phyloP scores from a whole-genome alignment of 139 green algal genomes.

The Closterium sp. region DNA sequence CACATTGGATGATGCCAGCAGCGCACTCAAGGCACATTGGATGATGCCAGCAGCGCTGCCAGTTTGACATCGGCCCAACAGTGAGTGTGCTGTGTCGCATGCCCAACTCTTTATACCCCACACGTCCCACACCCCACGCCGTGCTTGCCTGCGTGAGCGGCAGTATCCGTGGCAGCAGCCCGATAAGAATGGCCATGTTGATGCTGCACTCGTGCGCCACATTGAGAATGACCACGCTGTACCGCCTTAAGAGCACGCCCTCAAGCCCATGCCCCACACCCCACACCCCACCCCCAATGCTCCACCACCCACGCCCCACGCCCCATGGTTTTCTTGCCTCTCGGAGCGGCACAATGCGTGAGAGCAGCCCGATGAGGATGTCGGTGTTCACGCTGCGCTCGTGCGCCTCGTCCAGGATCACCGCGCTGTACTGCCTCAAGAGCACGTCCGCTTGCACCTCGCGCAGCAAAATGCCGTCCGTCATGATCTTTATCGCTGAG shows the following conservation, averaged over 20 bases:
- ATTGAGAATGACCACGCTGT: conserved; percentile 82
- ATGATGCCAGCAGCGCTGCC: background rate
- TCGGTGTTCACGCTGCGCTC: conserved; percentile 93
- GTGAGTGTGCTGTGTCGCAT: no score
- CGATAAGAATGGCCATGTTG: conserved; percentile 87
- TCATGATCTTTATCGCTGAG: conserved; percentile 90
- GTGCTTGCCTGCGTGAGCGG: no score
- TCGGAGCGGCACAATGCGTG: conserved; percentile 78
- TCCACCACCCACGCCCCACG: conserved; percentile 6
- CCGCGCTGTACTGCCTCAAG: conserved; percentile 55
- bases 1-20: no score
- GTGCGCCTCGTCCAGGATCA: conserved; percentile 95
- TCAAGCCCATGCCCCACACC: conserved; percentile 56
- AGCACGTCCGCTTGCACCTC: conserved; percentile 75
- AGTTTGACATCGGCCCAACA: no score
- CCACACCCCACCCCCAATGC: no score
- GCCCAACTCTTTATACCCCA: no score
- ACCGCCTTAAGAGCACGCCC: conserved; percentile 66
- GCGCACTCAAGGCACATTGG: background rate
- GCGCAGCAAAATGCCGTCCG: conserved; percentile 89
- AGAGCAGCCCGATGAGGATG: conserved; percentile 89
- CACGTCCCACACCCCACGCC: no score
- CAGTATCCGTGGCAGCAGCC: conserved; percentile 62
- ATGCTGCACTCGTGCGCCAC: conserved; percentile 95
- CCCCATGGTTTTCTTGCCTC: conserved; percentile 7